Base-by-base conservation (phyloP, 2,329 filamentous ascomycete species). In the Elsinoe fawcettii region DNA sequence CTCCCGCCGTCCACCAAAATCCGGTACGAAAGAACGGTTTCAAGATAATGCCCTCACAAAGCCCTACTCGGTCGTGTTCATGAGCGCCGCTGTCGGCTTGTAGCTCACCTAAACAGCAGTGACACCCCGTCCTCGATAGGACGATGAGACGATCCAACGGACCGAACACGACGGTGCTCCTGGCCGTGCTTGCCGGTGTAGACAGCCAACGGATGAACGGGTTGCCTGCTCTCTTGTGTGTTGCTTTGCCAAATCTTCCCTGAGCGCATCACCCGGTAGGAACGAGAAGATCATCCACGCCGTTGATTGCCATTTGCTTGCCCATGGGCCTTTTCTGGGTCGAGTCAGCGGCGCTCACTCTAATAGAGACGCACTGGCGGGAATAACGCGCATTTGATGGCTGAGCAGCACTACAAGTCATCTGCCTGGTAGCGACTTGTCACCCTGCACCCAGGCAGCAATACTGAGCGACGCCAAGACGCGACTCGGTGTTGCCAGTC, bases 141-240 rank as follows among this genome's bases (percentile, higher is more conserved):
- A 53, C 49, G 16, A 37, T 25, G 25, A 34, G 34, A 53, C 34
- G 30, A 53, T 39, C 16, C 30, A 36, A 53, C 49, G 30, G 49
- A 53, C 32, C 49, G 49, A 53, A 32, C 23, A 51, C 14, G 32
- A 53, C 32, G 25, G 20, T 53, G 49, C 30, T 25, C 49, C n/a
- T 23, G 27, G 49, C 49, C 49, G 49, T 23, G 49, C 49, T 53
- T 53, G 49, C 49, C 49, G 49, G 30, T 37, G 18, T 12, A 53
- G 49, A 53, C 49, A 53, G 49, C 23, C 49, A 53, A 53, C 49
- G 49, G 49, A 53, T 37, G 49, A 53, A 37, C 49, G 49, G 49
- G 49, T 37, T 53, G 34, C 14, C 5, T 37, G 49, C 11, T 44
- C 11, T 44, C 18, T 44, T 44, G 49, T 36, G 49, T 53, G 49